Base-by-base conservation (phyloP, 495 filamentous ascomycete genomes). In the Penicillium atrosanguineum region DNA sequence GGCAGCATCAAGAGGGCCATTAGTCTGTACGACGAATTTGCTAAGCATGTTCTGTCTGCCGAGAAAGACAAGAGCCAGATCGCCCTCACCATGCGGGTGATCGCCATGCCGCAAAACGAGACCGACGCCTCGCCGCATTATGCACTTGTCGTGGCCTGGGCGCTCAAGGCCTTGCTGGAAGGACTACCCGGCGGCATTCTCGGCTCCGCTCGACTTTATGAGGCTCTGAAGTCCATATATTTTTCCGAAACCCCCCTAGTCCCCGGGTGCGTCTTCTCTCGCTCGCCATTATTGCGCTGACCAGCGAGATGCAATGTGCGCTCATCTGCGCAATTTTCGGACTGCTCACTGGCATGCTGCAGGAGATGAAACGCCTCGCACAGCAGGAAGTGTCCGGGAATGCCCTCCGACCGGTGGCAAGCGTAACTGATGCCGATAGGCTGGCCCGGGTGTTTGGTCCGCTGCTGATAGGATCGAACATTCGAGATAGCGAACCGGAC, bases 141-240 rank as follows among this genome's bases (percentile, higher is more conserved):
- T 14, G 72, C 85, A n/a, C 83, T 88, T 48, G 86, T 88, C 70
- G 82, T 91, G 7, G 87, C 84, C 1, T 87, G 85, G 44, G 75
- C 83, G 9, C 86, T 93, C 69, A 90, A 89, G 61, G 80, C 79
- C 25, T 69, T 94, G 7, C 68, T 94, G 15, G 75, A 80, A 7
- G 87, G 85, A 6, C 68, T 94, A 1, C 89, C 89, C 0, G 85
- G 83, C 1, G 89, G 89, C 1, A 83, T 93, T 36, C 71, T 94
- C 11, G 89, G 89, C 14, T 87, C 86, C 21, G 59, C 81, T 34
- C 68, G 74, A 20, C 64, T 91, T 21, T 91, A 90, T 54, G 80
- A 85, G 43, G 77, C 80, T 4, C 60, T 93, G 14, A 79, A 85
- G 23, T 76, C 77, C 28, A 85, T 94, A 29, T 79, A 82, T 40